Percentiles rank a stretch among this genome's conserved stretches.
Conservation (phyloP, 1,139 yeast genomes). For the Diutina rugosa region DNA sequence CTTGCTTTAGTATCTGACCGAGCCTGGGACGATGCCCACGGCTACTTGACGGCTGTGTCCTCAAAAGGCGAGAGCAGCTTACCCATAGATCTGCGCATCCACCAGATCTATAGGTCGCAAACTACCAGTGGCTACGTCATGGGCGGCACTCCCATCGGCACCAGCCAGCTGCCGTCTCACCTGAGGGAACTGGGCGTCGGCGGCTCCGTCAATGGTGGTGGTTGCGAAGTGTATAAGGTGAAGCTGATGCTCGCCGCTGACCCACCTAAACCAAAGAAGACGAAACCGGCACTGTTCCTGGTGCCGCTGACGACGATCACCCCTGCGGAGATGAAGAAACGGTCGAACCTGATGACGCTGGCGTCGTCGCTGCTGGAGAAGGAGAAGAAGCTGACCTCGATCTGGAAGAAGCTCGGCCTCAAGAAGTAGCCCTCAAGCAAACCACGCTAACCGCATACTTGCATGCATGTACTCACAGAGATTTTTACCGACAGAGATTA, state of each 20-base stretch:
- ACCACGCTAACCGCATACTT: too few species aligned
- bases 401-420: background rate
- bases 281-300: background rate
- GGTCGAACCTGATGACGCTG: conserved; percentile 1
- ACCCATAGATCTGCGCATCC: background rate
- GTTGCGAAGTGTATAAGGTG: background rate
- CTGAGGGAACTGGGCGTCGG: background rate
- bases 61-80: background rate
- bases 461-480: too few species aligned
- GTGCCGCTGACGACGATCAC: conserved; percentile 1
- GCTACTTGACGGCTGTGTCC: background rate
- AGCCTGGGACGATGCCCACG: background rate
- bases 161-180: background rate
- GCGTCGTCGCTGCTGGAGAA: background rate
- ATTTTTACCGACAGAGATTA: too few species aligned
- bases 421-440: background rate
- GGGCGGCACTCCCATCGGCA: background rate
- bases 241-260: background rate
- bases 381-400: background rate
- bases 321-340: background rate
- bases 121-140: background rate
- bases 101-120: background rate
- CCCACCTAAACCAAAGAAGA: background rate
- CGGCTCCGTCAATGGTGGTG: background rate
- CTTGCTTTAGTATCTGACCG: background rate